Evolutionary conservation across 1,139 yeast genomes (phyloP).

Genomic region (Chernovozyma sophiae-reginae): DNA sequence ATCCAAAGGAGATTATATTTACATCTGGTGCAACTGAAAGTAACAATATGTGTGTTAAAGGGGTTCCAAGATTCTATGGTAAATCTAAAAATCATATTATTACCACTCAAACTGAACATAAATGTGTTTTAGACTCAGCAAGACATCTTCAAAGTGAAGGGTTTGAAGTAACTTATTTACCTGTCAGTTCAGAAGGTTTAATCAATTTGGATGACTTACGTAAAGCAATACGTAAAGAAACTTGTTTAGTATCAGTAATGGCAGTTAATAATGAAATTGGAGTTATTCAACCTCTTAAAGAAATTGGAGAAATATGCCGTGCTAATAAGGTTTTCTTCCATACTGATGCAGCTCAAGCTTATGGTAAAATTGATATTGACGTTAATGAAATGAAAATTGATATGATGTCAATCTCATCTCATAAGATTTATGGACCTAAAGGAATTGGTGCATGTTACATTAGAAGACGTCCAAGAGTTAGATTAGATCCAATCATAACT

Average conservation of each 20-base stretch:
- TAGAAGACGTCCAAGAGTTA: slow-evolving; percentile 97
- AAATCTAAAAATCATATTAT: slow-evolving; percentile 90
- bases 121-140: slow-evolving; percentile 95
- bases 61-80: slow-evolving; percentile 89
- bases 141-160: slow-evolving; percentile 96
- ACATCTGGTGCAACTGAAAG: slow-evolving; percentile 98
- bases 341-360: slow-evolving; percentile 98
- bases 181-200: slow-evolving; percentile 79
- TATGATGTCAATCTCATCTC: slow-evolving; percentile 88
- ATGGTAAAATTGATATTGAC: slow-evolving; percentile 88
- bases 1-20: slow-evolving; percentile 93
- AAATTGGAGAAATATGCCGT: slow-evolving; percentile 86
- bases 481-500: slow-evolving; percentile 88
- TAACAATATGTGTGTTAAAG: slow-evolving; percentile 91
- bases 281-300: slow-evolving; percentile 92
- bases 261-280: slow-evolving; percentile 98
- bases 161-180: slow-evolving; percentile 89
- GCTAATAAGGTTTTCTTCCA: slow-evolving; percentile 90
- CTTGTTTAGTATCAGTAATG: slow-evolving; percentile 91
- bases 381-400: slow-evolving; percentile 94
- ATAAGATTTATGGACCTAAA: slow-evolving; percentile 96
- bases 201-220: slow-evolving; percentile 74
- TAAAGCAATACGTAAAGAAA: slow-evolving; percentile 83
- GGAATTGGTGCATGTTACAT: slow-evolving; percentile 96
- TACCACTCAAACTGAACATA: slow-evolving; percentile 96